Percentiles rank a stretch among this genome's conserved stretches.
Evolutionary conservation across 2,329 filamentous ascomycete genomes (phyloP).

Genomic region (Rhynchosporium graminicola): DNA sequence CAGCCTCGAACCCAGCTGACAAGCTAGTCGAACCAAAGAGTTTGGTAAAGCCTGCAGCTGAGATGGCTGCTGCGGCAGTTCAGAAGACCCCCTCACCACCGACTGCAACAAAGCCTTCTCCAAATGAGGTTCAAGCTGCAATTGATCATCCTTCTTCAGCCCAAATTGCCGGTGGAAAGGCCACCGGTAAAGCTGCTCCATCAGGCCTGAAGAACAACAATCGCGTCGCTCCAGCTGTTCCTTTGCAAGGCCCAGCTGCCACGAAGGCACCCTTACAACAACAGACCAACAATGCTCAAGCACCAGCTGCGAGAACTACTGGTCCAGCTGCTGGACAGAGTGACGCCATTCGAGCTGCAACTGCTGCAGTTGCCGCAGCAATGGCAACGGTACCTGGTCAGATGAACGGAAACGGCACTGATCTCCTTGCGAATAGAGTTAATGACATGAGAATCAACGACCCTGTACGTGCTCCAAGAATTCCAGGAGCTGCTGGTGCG

Average conservation of each 20-base stretch:
- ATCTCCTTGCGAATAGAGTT: constrained; percentile 73
- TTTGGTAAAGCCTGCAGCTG: constrained; percentile 46
- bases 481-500: constrained; percentile 44
- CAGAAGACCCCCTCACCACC: constrained; percentile 61
- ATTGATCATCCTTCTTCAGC: constrained; percentile 34
- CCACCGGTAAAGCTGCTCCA: constrained; percentile 13
- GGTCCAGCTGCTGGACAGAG: constrained; percentile 48
- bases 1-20: constrained; percentile 46
- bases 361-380: constrained; percentile 75
- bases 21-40: constrained; percentile 57
- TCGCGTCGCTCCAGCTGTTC: constrained; percentile 66
- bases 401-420: constrained; percentile 51
- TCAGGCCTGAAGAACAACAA: constrained; percentile 40
- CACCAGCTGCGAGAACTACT: constrained; percentile 22
- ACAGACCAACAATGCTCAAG: constrained; percentile 36
- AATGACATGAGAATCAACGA: constrained; percentile 74
- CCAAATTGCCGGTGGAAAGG: constrained; percentile 22
- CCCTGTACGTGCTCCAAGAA: constrained; percentile 50
- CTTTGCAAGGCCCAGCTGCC: constrained; percentile 53
- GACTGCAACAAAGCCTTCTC: constrained; percentile 67
- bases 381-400: constrained; percentile 68
- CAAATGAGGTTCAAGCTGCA: constrained; percentile 54
- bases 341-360: constrained; percentile 73
- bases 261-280: constrained; percentile 45
- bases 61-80: constrained; percentile 42